Evolutionary conservation across 495 filamentous ascomycete genomes (phyloP), one percentile per base, ranked within the genome.

Genomic region (Penicillium cataractarum): DNA sequence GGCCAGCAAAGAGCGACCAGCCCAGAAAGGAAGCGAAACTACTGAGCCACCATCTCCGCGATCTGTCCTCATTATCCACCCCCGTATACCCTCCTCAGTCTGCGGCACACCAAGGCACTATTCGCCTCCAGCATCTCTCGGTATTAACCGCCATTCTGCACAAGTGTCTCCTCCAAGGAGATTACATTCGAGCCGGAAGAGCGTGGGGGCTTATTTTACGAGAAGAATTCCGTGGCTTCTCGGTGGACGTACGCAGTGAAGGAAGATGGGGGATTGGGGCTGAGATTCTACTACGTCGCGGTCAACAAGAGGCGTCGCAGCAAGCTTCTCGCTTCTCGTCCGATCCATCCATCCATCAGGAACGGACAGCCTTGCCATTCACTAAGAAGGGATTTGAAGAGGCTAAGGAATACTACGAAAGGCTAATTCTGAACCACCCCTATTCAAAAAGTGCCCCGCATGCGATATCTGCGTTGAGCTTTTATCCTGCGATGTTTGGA

Each of bases 231-330:
- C 67, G 68, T 51, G 84, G 87, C 1, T 67, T 67, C 15, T 67
- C 73, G n/a, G 65, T 87, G 22, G 87, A 91, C 72, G 70, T 86
- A 3, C 78, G 87, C 32, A 74, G 54, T 21, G 79, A 81, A 58
- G 81, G 77, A 8, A 75, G 84, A 58, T 92, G 89, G 89, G 87
- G 87, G 15, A 83, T 92, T 48, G 89, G 88, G 27, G 88, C 88
- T 17, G 89, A 91, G 65, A 78, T 92, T 48, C 68, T 91, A 50
- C 77, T 90, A 29, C 80, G 82, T 15, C 74, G 78, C 66, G 71
- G 73, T 60, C 57, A 64, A 58, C 67, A 73, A 52, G 44, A 66
- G 33, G 57, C 65, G 7, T 33, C 49, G 1, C 31, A 13, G 17
- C 17, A 42, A 17, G 15, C 24, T 42, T 33, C 48, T 46, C 22